phyloP scores from a whole-genome alignment of 1,284 basidiomycete genomes.

The Flammula alnicola region DNA sequence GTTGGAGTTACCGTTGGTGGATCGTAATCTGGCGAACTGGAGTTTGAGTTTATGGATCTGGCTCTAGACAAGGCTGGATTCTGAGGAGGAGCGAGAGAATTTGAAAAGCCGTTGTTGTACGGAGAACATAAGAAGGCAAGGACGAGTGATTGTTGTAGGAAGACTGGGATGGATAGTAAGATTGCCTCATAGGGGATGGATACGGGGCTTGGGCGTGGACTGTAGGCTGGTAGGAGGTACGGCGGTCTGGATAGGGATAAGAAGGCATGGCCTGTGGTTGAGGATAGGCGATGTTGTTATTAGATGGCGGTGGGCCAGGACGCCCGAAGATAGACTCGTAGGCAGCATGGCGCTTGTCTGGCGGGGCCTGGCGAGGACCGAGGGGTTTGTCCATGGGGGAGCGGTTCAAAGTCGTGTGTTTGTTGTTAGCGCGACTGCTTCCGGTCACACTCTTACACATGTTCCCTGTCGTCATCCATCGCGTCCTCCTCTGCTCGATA shows the following conservation, averaged over 20 bases:
- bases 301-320: slow-evolving; percentile 42
- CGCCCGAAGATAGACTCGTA: slow-evolving; percentile 86
- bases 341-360: slow-evolving; percentile 74
- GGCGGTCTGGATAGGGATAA: too few relatives aligned
- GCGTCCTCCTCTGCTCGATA: too few relatives aligned
- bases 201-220: slow-evolving; percentile 24
- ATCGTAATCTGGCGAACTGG: too few relatives aligned
- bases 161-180: slow-evolving; percentile 33
- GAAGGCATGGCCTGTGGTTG: too few relatives aligned
- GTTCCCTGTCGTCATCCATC: not conserved
- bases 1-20: slow-evolving; percentile 39
- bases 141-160: slow-evolving; percentile 28
- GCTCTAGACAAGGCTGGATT: slow-evolving; percentile 44
- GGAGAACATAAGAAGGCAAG: too few relatives aligned
- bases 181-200: slow-evolving; percentile 33
- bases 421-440: slow-evolving; percentile 6
- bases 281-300: not conserved
- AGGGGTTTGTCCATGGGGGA: slow-evolving; percentile 66
- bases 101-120: too few relatives aligned
- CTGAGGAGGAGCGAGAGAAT: slow-evolving; percentile 44
- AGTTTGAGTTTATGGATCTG: slow-evolving; percentile 54
- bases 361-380: slow-evolving; percentile 70
- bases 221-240: slow-evolving; percentile 32
- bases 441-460: not conserved
- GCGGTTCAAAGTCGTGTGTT: too few relatives aligned